A percentile compares a stretch with the other conserved stretches of the same genome.
Conservation (phyloP, 768 basidiomycete genomes). For the Phylloporus arenicola region DNA sequence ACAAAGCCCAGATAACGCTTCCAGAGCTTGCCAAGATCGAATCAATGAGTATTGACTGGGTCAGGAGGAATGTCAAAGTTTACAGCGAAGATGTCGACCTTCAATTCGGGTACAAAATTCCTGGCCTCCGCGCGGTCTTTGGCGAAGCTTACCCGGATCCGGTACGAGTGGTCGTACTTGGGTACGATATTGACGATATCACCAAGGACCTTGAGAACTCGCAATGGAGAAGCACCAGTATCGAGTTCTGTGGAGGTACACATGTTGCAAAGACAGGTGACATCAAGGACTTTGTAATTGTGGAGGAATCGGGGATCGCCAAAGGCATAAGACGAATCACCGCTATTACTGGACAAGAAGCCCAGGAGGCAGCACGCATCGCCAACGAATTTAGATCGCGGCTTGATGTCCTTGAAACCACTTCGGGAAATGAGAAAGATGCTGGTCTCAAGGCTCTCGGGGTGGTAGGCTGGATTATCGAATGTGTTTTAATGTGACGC, state of each 20-base stretch:
- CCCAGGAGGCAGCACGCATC: conserved; percentile 67
- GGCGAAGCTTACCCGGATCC: conserved; percentile 98
- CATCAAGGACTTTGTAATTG: conserved; percentile 94
- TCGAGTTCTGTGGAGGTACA: conserved; percentile 99
- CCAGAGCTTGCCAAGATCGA: conserved; percentile 82
- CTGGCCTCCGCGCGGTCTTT: conserved; percentile 95
- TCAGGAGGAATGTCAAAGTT: conserved; percentile 82
- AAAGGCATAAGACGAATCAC: conserved; percentile 95
- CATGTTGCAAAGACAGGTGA: conserved; percentile 96
- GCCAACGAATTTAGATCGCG: conserved; percentile 59
- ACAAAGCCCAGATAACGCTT: conserved; percentile 80
- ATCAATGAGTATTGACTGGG: conserved; percentile 80
- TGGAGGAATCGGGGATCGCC: conserved; percentile 94
- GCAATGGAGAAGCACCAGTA: conserved; percentile 86
- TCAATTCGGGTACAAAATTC: conserved; percentile 72
- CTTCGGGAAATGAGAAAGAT: conserved; percentile 79
- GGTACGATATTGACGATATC: conserved; percentile 84
- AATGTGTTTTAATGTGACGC: background rate
- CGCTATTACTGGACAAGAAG: conserved; percentile 93
- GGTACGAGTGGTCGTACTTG: conserved; percentile 89
- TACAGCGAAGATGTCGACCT: conserved; percentile 84
- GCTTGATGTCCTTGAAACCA: conserved; percentile 55
- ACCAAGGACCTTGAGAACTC: conserved; percentile 78
- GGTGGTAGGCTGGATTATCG: conserved; percentile 47
- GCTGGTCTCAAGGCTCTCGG: conserved; percentile 75